A percentile compares a stretch with the other conserved stretches of the same genome.
These are phyloP conservation scores for Cladosporium sp. DNA, from an alignment of 2,329 filamentous ascomycete species.

Conservation along the genomic window DNA sequence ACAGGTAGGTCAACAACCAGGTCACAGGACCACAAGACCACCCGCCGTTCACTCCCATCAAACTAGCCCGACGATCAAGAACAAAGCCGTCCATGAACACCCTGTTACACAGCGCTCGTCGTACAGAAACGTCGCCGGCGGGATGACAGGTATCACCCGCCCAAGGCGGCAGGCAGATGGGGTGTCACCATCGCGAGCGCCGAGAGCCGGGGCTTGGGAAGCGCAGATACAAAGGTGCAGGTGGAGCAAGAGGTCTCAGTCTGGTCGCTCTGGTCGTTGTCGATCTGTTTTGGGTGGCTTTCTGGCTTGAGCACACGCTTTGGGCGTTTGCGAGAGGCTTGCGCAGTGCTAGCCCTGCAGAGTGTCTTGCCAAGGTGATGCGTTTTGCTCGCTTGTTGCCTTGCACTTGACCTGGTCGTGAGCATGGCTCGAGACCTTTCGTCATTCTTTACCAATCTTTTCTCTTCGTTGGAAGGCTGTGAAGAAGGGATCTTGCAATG, in stretches of 20 bases:
- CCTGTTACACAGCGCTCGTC: background rate
- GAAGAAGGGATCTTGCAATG: background rate
- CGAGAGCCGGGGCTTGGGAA: background rate
- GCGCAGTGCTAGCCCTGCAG: too few species aligned
- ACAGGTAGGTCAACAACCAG: background rate
- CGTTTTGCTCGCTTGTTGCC: background rate
- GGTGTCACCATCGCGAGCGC: background rate
- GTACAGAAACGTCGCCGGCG: constrained; percentile 11
- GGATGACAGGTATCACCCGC: constrained; percentile 15
- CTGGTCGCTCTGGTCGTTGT: background rate
- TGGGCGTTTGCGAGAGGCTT: background rate
- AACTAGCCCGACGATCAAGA: background rate
- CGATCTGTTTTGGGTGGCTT: constrained; percentile 13
- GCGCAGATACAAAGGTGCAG: background rate
- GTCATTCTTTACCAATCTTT: background rate
- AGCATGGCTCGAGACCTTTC: background rate
- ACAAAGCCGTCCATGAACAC: background rate
- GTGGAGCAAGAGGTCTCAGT: background rate
- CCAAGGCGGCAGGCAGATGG: background rate
- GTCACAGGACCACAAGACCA: background rate
- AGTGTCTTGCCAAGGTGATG: constrained; percentile 2
- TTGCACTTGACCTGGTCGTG: background rate
- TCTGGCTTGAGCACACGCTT: background rate
- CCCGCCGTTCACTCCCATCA: background rate
- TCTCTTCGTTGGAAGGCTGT: background rate